These are phyloP conservation scores for Grosmannia huntii DNA, from an alignment of 2,329 filamentous ascomycete genomes.

Conservation along the genomic window DNA sequence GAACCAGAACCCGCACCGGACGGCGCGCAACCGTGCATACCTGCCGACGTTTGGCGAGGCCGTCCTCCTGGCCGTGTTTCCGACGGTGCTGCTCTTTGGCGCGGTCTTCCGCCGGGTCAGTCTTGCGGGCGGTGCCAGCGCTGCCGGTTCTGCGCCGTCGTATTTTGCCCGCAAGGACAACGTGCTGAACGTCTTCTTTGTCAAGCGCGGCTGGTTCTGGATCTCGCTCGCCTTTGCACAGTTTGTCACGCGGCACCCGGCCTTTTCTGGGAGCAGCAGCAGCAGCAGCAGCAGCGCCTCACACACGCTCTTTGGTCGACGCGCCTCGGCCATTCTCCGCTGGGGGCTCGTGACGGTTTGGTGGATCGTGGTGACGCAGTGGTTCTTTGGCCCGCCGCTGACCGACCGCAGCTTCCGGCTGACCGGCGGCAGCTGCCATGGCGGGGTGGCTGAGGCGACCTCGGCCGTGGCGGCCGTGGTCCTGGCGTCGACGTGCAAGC, in stretches of 20 bases:
- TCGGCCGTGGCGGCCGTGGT: neutral
- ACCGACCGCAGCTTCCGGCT: slow-evolving; percentile 84
- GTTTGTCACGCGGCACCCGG: slow-evolving; percentile 58
- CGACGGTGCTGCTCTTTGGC: slow-evolving; percentile 64
- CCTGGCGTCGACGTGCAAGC: slow-evolving; percentile 70
- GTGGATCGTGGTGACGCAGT: slow-evolving; percentile 87
- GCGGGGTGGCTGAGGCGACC: slow-evolving; percentile 33
- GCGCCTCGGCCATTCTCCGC: slow-evolving; percentile 44
- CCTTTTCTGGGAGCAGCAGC: slow-evolving; percentile 17
- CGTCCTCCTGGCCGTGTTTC: slow-evolving; percentile 57
- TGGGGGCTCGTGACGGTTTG: slow-evolving; percentile 61
- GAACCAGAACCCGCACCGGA: too few species aligned
- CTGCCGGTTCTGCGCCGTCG: slow-evolving; percentile 46
- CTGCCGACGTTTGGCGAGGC: slow-evolving; percentile 59
- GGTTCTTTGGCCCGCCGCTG: slow-evolving; percentile 85
- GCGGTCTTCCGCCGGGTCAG: slow-evolving; percentile 61
- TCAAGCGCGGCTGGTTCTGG: slow-evolving; percentile 95
- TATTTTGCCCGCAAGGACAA: slow-evolving; percentile 96
- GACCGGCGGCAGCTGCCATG: slow-evolving; percentile 77
- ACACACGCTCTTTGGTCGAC: slow-evolving; percentile 13
- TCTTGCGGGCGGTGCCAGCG: slow-evolving; percentile 43
- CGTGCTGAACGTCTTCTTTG: slow-evolving; percentile 82
- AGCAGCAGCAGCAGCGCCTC: neutral
- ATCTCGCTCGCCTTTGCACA: slow-evolving; percentile 59
- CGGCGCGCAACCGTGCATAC: slow-evolving; percentile 38